phyloP scores from a whole-genome alignment of 345 rosid genomes.

The Conringia planisiliqua region DNA sequence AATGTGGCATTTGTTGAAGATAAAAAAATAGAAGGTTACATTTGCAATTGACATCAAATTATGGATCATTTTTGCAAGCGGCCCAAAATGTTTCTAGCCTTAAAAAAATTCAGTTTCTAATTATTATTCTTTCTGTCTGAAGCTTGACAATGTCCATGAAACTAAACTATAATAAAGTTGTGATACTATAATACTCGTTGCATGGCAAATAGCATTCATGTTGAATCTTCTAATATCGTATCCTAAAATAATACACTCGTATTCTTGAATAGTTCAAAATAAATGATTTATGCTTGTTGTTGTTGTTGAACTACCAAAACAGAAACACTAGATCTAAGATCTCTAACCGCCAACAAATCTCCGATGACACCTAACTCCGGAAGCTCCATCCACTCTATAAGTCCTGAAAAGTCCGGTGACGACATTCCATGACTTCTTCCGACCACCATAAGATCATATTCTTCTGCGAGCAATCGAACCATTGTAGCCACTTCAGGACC shows the following conservation, averaged over 20 bases:
- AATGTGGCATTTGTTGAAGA: too few relatives aligned
- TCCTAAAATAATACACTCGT: not conserved
- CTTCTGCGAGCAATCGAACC: not conserved
- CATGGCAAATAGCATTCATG: not conserved
- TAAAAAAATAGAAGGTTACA: too few relatives aligned
- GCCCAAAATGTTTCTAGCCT: too few relatives aligned
- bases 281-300: not conserved
- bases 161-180: too few relatives aligned
- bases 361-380: slow-evolving; percentile 25
- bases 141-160: too few relatives aligned
- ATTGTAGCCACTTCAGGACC: slow-evolving; percentile 12
- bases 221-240: not conserved
- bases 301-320: slow-evolving; percentile 27
- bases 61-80: too few relatives aligned
- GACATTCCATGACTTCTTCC: slow-evolving; percentile 11
- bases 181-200: not conserved
- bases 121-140: too few relatives aligned
- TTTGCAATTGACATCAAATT: too few relatives aligned
- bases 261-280: not conserved
- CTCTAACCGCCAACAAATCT: slow-evolving; percentile 18
- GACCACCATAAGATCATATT: slow-evolving; percentile 12
- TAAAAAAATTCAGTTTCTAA: too few relatives aligned
- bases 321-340: slow-evolving; percentile 1
- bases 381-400: slow-evolving; percentile 10
- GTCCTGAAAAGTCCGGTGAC: not conserved